Conservation (phyloP, 2,329 filamentous ascomycete genomes). For the Biscogniauxia sp. region DNA sequence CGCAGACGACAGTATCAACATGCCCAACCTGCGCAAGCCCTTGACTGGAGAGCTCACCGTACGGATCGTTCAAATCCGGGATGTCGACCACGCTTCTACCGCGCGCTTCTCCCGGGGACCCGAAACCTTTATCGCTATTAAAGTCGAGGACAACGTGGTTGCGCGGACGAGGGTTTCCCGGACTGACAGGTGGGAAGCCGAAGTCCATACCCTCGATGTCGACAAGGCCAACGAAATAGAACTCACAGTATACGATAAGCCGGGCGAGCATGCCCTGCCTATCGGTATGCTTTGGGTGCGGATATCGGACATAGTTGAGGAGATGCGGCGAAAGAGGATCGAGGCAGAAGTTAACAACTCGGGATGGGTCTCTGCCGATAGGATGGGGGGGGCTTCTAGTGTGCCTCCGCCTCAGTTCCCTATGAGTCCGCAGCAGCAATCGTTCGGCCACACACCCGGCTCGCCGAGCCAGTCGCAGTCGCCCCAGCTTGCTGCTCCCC, state of each 20-base stretch:
- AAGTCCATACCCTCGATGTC: constrained; percentile 87
- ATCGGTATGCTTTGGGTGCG: constrained; percentile 96
- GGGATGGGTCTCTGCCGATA: constrained; percentile 96
- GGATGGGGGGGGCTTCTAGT: constrained; percentile 63
- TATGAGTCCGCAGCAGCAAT: constrained; percentile 48
- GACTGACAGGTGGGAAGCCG: constrained; percentile 87
- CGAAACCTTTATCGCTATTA: constrained; percentile 93
- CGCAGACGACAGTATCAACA: constrained; percentile 91
- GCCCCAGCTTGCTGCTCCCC: constrained; percentile 31
- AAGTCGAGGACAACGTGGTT: constrained; percentile 92
- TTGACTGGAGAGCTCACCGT: constrained; percentile 86
- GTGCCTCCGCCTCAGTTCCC: constrained; percentile 56
- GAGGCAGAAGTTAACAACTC: constrained; percentile 92
- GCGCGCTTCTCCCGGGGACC: constrained; percentile 84
- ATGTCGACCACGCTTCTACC: constrained; percentile 88
- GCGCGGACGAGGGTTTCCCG: constrained; percentile 82
- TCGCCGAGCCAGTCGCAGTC: constrained; percentile 36
- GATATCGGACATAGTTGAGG: constrained; percentile 95
- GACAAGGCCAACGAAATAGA: constrained; percentile 99
- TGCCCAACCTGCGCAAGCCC: constrained; percentile 93
- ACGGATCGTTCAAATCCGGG: constrained; percentile 82
- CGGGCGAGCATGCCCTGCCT: constrained; percentile 83
- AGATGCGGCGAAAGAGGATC: constrained; percentile 95
- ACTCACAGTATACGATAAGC: constrained; percentile 95
- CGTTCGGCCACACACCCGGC: constrained; percentile 44